Conservation (phyloP, 768 basidiomycete genomes). For the Lanmaoa pseudosensibilis region DNA sequence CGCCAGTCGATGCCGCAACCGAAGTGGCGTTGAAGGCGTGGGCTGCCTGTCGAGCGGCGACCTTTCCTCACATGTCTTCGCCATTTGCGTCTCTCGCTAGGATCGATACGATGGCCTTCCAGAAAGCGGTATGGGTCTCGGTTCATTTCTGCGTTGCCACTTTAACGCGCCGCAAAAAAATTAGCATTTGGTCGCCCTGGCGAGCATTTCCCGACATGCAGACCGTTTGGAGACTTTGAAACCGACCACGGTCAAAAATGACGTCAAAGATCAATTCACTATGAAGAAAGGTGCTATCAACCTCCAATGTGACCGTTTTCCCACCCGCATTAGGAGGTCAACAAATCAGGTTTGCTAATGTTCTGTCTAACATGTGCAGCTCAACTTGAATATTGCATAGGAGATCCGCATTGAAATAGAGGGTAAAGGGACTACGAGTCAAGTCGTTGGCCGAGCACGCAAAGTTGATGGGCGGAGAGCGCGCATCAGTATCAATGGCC, state of each 20-base stretch:
- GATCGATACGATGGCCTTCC: slow-evolving; percentile 30
- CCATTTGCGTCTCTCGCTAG: slow-evolving; percentile 17
- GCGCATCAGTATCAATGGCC: slow-evolving; percentile 27
- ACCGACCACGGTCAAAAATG: slow-evolving; percentile 45
- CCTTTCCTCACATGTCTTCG: slow-evolving; percentile 18
- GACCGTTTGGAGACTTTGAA: slow-evolving; percentile 50
- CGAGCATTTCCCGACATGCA: slow-evolving; percentile 46
- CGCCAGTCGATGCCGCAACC: slow-evolving; percentile 8
- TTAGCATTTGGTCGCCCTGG: slow-evolving; percentile 45
- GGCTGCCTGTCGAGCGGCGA: slow-evolving; percentile 41
- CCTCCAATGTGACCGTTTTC: slow-evolving; percentile 42
- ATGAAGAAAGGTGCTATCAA: slow-evolving; percentile 32
- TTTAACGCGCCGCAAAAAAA: slow-evolving; percentile 1
- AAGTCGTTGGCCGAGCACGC: slow-evolving; percentile 23
- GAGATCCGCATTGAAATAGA: slow-evolving; percentile 20
- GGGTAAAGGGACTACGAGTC: not conserved
- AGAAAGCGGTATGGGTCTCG: slow-evolving; percentile 27
- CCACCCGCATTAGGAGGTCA: slow-evolving; percentile 42
- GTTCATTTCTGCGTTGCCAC: not conserved
- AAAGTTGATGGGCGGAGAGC: slow-evolving; percentile 40
- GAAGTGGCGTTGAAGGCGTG: slow-evolving; percentile 45
- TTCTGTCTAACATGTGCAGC: not conserved
- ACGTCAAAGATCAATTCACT: slow-evolving; percentile 33
- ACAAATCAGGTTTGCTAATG: slow-evolving; percentile 38
- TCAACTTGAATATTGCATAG: slow-evolving; percentile 6